Percentiles rank a stretch among this genome's conserved stretches.
Conservation (phyloP, 108 stramenopile genomes). For the Skeletonema grethae region DNA sequence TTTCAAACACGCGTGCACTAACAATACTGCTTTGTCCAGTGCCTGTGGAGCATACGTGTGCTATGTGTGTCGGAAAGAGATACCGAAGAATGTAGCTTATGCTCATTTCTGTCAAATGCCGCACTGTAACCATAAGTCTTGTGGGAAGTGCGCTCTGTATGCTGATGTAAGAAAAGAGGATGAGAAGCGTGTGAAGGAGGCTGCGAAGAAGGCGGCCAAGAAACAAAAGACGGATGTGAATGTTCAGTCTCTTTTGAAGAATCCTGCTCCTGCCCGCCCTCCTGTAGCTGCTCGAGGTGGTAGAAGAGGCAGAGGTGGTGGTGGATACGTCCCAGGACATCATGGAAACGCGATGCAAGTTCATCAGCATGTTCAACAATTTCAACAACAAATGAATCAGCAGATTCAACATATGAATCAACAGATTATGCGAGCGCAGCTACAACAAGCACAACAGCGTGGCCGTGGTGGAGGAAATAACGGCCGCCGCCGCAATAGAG, state of each 20-base stretch:
- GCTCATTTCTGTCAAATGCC: constrained; percentile 84
- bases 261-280: constrained; percentile 21
- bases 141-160: constrained; percentile 75
- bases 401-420: background rate
- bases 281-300: background rate
- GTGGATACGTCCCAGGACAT: background rate
- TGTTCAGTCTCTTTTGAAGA: constrained; percentile 33
- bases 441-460: background rate
- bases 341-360: background rate
- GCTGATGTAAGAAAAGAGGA: constrained; percentile 73
- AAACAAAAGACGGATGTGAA: constrained; percentile 30
- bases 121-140: constrained; percentile 73
- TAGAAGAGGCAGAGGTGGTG: background rate
- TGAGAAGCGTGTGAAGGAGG: constrained; percentile 66
- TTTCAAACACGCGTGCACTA: too few relatives aligned
- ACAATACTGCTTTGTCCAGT: background rate
- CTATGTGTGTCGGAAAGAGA: constrained; percentile 76
- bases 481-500: background rate
- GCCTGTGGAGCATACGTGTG: constrained; percentile 74
- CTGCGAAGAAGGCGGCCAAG: constrained; percentile 72
- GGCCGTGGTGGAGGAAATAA: background rate
- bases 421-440: background rate
- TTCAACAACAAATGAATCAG: too few relatives aligned
- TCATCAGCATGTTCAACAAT: background rate
- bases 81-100: constrained; percentile 59